These are phyloP conservation scores for Arabis alpina DNA, from an alignment of 345 rosid genomes.

Conservation along the genomic window DNA sequence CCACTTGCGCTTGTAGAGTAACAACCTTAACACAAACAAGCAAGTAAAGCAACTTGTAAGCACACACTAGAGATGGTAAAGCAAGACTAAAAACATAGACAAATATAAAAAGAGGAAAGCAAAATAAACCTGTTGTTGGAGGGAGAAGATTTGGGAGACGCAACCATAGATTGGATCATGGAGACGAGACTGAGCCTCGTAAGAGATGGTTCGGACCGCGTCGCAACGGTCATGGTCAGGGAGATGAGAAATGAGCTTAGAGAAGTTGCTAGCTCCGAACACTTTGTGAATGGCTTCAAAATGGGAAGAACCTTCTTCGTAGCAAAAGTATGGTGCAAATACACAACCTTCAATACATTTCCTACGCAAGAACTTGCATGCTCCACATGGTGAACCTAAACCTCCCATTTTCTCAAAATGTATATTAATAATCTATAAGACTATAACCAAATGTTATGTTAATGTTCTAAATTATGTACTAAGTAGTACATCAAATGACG, in stretches of 20 bases:
- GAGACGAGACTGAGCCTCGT: conserved; percentile 96
- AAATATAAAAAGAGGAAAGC: neutral
- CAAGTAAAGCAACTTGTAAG: conserved; percentile 16
- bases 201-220: conserved; percentile 86
- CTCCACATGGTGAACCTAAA: conserved; percentile 93
- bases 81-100: conserved; percentile 9
- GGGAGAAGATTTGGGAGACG: conserved; percentile 94
- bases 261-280: conserved; percentile 95
- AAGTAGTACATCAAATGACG: conserved; percentile 17
- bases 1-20: conserved; percentile 81
- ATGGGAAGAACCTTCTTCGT: conserved; percentile 86
- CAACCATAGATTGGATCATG: conserved; percentile 97
- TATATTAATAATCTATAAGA: neutral
- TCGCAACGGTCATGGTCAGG: conserved; percentile 76
- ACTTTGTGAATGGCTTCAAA: conserved; percentile 94
- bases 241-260: conserved; percentile 80
- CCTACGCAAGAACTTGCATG: conserved; percentile 96
- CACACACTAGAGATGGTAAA: conserved; percentile 21
- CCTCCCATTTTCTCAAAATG: conserved; percentile 50
- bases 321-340: conserved; percentile 94
- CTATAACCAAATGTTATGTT: neutral
- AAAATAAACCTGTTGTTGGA: conserved; percentile 79
- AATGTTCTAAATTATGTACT: neutral
- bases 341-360: conserved; percentile 92
- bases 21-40: conserved; percentile 61